Evolutionary conservation across 768 basidiomycete genomes (phyloP).

Genomic region (Russula vinacea): DNA sequence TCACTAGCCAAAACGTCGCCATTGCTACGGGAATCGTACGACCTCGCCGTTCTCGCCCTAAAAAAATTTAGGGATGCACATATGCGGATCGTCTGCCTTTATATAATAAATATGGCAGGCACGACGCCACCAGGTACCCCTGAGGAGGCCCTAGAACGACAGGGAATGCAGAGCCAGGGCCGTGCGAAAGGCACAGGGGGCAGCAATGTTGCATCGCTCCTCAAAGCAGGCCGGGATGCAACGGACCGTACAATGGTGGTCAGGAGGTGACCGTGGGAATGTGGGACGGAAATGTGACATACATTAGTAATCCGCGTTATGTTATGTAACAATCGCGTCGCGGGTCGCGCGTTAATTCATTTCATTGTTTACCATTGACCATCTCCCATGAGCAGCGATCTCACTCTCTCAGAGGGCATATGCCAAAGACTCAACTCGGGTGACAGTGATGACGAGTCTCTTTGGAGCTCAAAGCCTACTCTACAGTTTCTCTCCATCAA

Average conservation of each 20-base stretch:
- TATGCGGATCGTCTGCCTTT: conserved; percentile 84
- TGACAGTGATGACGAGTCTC: conserved; percentile 23
- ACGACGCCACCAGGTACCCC: conserved; percentile 54
- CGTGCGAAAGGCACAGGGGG: conserved; percentile 86
- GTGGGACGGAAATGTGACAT: neutral
- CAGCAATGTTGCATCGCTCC: conserved; percentile 71
- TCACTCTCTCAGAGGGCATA: conserved; percentile 24
- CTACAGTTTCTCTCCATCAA: conserved; percentile 85
- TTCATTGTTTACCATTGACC: conserved; percentile 10
- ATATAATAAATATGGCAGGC: conserved; percentile 82
- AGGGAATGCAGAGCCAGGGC: conserved; percentile 37
- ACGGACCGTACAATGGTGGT: conserved; percentile 63
- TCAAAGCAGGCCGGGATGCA: conserved; percentile 89
- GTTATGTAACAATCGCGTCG: conserved; percentile 22
- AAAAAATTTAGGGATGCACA: conserved; percentile 84
- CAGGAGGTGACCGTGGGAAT: conserved; percentile 33
- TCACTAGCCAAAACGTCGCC: conserved; percentile 56
- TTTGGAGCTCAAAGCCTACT: conserved; percentile 42
- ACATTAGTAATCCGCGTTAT: conserved; percentile 15
- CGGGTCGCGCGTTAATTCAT: conserved; percentile 16
- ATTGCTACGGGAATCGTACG: conserved; percentile 68
- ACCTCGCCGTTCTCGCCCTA: conserved; percentile 71
- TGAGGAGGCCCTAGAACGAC: conserved; percentile 44
- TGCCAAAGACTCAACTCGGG: conserved; percentile 26
- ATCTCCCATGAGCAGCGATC: conserved; percentile 6